Evolutionary conservation across 2,329 filamentous ascomycete species (phyloP).

Genomic region (Aspergillus carbonarius): DNA sequence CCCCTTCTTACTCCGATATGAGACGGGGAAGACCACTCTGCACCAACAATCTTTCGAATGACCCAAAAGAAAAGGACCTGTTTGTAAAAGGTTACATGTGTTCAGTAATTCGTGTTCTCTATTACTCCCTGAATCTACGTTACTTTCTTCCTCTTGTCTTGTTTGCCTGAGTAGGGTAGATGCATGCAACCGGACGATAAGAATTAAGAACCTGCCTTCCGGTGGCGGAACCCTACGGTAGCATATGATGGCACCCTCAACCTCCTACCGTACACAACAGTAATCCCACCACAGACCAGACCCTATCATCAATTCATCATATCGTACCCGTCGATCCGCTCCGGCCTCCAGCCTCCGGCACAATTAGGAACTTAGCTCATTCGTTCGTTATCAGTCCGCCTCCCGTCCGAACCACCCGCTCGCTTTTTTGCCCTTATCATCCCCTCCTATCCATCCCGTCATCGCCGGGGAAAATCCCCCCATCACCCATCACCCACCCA

Average conservation of each 20-base stretch:
- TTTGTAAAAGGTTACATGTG: neutral
- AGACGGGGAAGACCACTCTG: conserved; percentile 4
- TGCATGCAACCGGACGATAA: neutral
- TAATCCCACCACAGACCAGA: too few species aligned
- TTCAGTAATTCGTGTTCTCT: neutral
- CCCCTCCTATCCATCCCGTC: neutral
- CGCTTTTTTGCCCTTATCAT: neutral
- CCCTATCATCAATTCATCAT: too few species aligned
- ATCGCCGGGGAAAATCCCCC: neutral
- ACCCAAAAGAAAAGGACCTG: conserved; percentile 5
- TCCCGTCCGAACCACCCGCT: too few species aligned
- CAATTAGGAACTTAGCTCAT: too few species aligned
- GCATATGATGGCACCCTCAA: too few species aligned
- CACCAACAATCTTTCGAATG: neutral
- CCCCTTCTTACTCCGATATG: conserved; percentile 9
- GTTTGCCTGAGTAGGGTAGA: neutral
- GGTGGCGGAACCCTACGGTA: too few species aligned
- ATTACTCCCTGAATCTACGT: neutral
- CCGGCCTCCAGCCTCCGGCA: too few species aligned
- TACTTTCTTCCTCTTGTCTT: neutral
- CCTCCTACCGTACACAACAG: too few species aligned
- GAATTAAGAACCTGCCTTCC: neutral
- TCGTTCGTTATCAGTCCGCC: too few species aligned
- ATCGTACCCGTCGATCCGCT: too few species aligned
- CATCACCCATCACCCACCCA: too few species aligned